Conservation (phyloP, 2,329 filamentous ascomycete genomes). For the Chaetomiaceae sp. region DNA sequence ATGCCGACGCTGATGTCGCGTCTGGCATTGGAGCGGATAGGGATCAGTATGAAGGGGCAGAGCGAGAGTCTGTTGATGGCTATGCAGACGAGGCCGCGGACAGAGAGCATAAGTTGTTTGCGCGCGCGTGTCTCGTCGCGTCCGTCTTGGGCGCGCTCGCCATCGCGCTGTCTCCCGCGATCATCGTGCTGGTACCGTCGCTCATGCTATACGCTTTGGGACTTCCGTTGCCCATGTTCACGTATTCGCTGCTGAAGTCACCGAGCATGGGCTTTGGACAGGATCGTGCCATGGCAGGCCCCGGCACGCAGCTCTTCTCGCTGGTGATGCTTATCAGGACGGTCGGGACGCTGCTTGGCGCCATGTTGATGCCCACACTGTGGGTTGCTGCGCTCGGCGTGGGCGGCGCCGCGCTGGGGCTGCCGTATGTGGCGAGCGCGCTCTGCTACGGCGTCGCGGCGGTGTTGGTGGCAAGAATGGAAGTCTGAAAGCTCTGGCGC, state of each 20-base stretch:
- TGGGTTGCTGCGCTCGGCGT: constrained; percentile 41
- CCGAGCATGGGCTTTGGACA: constrained; percentile 30
- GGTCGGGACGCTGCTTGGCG: constrained; percentile 41
- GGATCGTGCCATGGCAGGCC: constrained; percentile 13
- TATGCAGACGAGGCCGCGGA: neutral
- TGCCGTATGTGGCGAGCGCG: constrained; percentile 37
- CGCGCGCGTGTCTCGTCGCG: constrained; percentile 33
- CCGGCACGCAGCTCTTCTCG: constrained; percentile 40
- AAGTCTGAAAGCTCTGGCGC: constrained; percentile 8
- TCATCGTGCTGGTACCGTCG: constrained; percentile 38
- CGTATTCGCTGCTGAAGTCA: constrained; percentile 42
- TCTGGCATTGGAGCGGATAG: too few species aligned
- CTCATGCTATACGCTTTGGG: constrained; percentile 43
- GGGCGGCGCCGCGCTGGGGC: constrained; percentile 31
- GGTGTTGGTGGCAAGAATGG: constrained; percentile 15
- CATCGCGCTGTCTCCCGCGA: constrained; percentile 34
- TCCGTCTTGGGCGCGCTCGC: constrained; percentile 38
- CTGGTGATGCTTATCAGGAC: constrained; percentile 48
- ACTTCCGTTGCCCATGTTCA: constrained; percentile 45
- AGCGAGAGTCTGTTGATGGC: neutral
- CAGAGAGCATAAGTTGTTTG: constrained; percentile 30
- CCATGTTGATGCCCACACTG: constrained; percentile 40
- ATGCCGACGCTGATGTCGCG: too few species aligned
- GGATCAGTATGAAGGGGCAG: neutral
- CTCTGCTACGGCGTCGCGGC: constrained; percentile 32